Evolutionary conservation across 176 grass and related monocot genomes (phyloP).

Genomic region (Carex cristatella): DNA sequence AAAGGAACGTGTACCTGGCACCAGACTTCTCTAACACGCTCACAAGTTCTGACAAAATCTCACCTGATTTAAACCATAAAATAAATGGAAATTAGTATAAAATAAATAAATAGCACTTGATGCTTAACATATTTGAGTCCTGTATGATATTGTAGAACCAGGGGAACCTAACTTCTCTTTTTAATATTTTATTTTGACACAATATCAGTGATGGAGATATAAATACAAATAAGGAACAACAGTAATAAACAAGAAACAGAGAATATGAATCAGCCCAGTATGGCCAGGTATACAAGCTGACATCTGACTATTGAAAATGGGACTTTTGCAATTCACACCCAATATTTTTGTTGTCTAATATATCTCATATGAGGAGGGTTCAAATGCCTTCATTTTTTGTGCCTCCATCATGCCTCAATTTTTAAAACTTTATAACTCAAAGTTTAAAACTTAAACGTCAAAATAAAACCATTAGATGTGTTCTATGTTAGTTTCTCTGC

Average conservation of each 20-base stretch:
- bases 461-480: too few species aligned
- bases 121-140: neutral
- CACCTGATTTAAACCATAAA: conserved; percentile 35
- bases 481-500: too few species aligned
- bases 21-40: conserved; percentile 37
- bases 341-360: too few species aligned
- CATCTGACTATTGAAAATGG: too few species aligned
- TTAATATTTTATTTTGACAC: neutral
- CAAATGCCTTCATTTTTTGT: too few species aligned
- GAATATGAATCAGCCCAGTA: neutral
- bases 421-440: too few species aligned
- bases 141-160: neutral
- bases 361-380: too few species aligned
- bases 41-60: conserved; percentile 63
- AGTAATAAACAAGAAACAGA: neutral
- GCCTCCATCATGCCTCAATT: too few species aligned
- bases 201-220: neutral
- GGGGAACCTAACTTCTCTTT: neutral
- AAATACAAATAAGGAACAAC: neutral
- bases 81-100: neutral
- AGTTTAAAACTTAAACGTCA: too few species aligned
- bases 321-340: too few species aligned
- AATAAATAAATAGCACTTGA: neutral
- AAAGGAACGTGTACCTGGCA: conserved; percentile 74
- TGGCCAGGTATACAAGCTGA: too few species aligned